Evolutionary conservation across 1,284 basidiomycete species (phyloP), one percentile per base, ranked within the genome.

Genomic region (Hemileia vastatrix): DNA sequence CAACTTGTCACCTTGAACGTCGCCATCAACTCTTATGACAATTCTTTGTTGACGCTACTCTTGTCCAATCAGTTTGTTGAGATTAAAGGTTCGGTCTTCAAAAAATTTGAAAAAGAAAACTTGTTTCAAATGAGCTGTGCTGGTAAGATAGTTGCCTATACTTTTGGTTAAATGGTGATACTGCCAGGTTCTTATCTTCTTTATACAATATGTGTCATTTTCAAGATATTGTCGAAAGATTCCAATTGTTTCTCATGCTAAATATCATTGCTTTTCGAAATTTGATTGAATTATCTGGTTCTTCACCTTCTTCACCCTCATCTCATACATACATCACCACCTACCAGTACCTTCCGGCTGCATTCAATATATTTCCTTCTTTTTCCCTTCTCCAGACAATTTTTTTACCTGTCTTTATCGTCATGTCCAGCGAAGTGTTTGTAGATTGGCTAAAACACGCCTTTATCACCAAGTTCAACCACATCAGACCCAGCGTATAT

Each of bases 381-480:
- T 68, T 78, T 53, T 72, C 75, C 3, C 64, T 78, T n/a, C 66
- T 91, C 0, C 90, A 88, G 83, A 90, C 88, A 5, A 95, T 95
- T 62, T 86, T 92, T 63, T 94, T 91, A 64, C 94, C 94, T 5
- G 91, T 94, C 0, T 67, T 94, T 50, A 88, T 90, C 3, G 95
- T 99, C 2, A 81, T 98, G 72, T 73, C 85, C 1, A 95, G 91
- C 4, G 95, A 99, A 76, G 88, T 90, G 82, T 77, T 90, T 3
- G 95, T 99, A 27, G 95, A 99, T 76, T 98, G 94, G 95, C 81
- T 98, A 64, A 98, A 99, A 74, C 95, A 99, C 73, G 94, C 94
- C 1, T 99, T 98, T 78, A 97, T 99, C 72, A 94, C 93, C 59
- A 98, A 98, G 77, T 97, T 97, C 76, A 82, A 83, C 70, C 89